These are phyloP conservation scores for Aspergillus incahuasiensis DNA, from an alignment of 495 filamentous ascomycete species.

Conservation along the genomic window DNA sequence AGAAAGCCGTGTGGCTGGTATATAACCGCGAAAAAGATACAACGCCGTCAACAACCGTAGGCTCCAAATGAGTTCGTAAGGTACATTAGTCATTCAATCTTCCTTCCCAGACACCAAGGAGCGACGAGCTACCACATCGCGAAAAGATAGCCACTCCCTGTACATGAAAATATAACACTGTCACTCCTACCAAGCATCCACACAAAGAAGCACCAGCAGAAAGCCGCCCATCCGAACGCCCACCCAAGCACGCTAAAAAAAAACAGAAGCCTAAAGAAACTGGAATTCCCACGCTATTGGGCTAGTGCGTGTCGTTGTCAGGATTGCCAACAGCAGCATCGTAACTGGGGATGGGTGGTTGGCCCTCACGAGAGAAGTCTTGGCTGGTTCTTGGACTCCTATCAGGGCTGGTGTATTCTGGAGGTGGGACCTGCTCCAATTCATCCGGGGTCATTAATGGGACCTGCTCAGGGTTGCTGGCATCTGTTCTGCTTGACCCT, in stretches of 20 bases:
- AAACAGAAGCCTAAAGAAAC: conserved; percentile 14
- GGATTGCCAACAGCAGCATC: conserved; percentile 53
- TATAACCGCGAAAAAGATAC: neutral
- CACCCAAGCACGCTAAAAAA: conserved; percentile 28
- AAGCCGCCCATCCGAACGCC: conserved; percentile 24
- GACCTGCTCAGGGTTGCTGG: conserved; percentile 26
- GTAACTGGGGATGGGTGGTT: conserved; percentile 56
- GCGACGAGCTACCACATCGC: neutral
- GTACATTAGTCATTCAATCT: neutral
- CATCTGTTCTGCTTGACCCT: conserved; percentile 56
- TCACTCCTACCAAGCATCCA: conserved; percentile 12
- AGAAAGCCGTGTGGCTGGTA: neutral
- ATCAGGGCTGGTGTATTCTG: conserved; percentile 70
- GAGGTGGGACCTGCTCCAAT: conserved; percentile 47
- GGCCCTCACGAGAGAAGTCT: conserved; percentile 36
- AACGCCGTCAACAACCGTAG: neutral
- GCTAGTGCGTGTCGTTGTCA: conserved; percentile 6
- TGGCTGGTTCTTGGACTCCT: conserved; percentile 53
- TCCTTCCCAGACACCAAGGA: conserved; percentile 5
- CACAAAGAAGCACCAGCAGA: conserved; percentile 14
- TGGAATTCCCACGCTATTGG: conserved; percentile 2
- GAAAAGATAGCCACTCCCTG: conserved; percentile 13
- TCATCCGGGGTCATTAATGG: conserved; percentile 33
- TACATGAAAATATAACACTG: conserved; percentile 19
- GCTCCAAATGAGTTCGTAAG: conserved; percentile 1